A percentile compares a stretch with the other conserved stretches of the same genome.
Evolutionary conservation across 495 filamentous ascomycete genomes (phyloP).

Genomic region (Penicillium macrosclerotiorum): DNA sequence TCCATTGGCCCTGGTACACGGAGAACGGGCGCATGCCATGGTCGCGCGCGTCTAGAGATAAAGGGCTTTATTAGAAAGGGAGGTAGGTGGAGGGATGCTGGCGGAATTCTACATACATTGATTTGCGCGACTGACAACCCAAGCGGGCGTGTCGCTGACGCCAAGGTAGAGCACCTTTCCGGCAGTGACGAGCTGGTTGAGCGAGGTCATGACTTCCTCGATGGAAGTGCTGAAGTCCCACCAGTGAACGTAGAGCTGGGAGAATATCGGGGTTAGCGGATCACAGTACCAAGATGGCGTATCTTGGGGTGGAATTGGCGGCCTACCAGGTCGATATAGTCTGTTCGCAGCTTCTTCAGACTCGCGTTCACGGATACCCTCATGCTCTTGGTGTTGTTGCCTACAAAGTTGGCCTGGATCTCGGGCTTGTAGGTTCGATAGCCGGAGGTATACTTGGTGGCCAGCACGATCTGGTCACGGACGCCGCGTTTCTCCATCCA

Average conservation of each 20-base stretch:
- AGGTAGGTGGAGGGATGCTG: not conserved
- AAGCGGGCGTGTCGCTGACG: conserved; percentile 51
- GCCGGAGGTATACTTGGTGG: conserved; percentile 66
- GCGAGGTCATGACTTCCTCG: conserved; percentile 43
- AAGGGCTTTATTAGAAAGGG: too few relatives aligned
- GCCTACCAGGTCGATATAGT: conserved; percentile 68
- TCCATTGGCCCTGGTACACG: conserved; percentile 68
- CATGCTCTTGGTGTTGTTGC: conserved; percentile 59
- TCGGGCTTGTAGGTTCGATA: conserved; percentile 16
- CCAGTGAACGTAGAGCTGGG: conserved; percentile 33
- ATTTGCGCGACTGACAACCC: conserved; percentile 66
- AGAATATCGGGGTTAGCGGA: not conserved
- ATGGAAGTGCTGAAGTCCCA: conserved; percentile 47
- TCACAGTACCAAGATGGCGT: too few relatives aligned
- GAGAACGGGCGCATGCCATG: conserved; percentile 63
- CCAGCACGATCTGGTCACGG: conserved; percentile 36
- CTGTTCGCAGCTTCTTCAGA: conserved; percentile 62
- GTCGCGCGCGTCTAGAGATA: conserved; percentile 62
- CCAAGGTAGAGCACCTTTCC: conserved; percentile 51
- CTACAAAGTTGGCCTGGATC: conserved; percentile 53
- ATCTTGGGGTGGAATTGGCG: too few relatives aligned
- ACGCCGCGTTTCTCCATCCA: conserved; percentile 15
- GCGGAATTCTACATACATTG: conserved; percentile 31
- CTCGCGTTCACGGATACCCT: conserved; percentile 50
- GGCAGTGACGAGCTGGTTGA: conserved; percentile 34